Base-by-base conservation (phyloP, 1,139 yeast genomes). In the Protomyces arabidopsidicola region DNA sequence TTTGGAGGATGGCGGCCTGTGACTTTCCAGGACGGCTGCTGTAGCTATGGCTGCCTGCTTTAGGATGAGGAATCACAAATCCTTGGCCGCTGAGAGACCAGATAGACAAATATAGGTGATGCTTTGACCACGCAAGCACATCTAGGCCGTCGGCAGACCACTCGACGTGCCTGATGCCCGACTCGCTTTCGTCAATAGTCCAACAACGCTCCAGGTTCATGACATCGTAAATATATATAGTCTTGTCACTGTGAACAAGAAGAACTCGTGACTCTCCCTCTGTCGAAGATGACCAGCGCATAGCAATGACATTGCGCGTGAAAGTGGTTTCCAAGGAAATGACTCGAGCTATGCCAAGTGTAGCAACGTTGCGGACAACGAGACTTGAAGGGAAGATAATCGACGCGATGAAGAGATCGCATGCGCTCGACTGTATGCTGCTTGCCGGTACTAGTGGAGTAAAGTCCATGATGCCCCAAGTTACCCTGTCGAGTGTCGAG, bases 141-240 rank as follows among this genome's bases (percentile, higher is more conserved):
- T 66, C 68, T 31, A 63, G 65, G 22, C 68, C 68, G 34, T 67
- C 57, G 16, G 63, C 35, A 16, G 68, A 67, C 69, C 69, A 68
- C 20, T 64, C 67, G 3, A 65, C 69, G 20, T 56, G 53, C 42
- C 56, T 55, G 16, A 68, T 58, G 53, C 67, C 61, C 53, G 64
- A 38, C 55, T 55, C 38, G 24, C 64, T 67, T n/a, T 68, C 68
- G 9, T 57, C 55, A 31, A 60, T 67, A 53, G 35, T 58, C 9
- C 48, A 22, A 16, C 16, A 36, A 48, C 50, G 48, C 2, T 58
- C 60, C 16, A 52, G 45, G 22, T 65, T 60, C 45, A 66, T 68
- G 45, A 67, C 31, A 27, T 64, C 68, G 64, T 66, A 68, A 5
- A 66, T 66, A 18, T 64, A 34, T 6, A 68, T 65, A 18, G 59